Base-by-base conservation (phyloP, 1,139 yeast species). In the Kodamaea anthophila region DNA sequence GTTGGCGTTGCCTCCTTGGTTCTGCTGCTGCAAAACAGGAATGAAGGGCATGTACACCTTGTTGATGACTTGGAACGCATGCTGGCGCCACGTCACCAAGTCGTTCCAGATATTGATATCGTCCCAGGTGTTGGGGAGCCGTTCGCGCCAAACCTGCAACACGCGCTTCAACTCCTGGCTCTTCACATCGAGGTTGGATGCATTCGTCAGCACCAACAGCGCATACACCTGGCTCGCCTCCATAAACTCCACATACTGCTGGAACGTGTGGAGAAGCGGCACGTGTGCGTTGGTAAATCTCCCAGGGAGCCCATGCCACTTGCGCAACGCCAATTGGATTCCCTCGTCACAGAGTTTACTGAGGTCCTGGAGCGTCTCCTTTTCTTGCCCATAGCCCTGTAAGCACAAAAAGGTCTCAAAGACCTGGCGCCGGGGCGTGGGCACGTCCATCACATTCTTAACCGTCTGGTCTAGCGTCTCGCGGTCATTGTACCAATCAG, bases 31-130 rank as follows among this genome's bases (percentile, higher is more conserved):
- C 31, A 86, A 58, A 3, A 85, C 78, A 2, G 96, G 95, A 37
- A 88, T 83, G 46, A 93, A 70, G 18, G 98, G 98, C 70, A 88
- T 72, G 55, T 91, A 91, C 1, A 85, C 94, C 52, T 84, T 84
- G 61, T 93, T 91, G 47, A 93, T 86, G n/a, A 88, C 96, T 43
- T 85, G 88, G 69, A 93, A 93, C 0, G 96, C 96, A 56, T 91
- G 97, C 55, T 91, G 96, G 49, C 99, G 73, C 97, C 98, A 93
- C 1, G 98, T 88, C 6, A 91, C 95, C 40, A 93, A 64, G 50
- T 93, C 99, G 43, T 94, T 88, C 99, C 99, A 93, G 40, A 88
- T 74, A 52, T 86, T 88, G 44, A 93, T 88, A 51, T 93, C 98
- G 58, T 93, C 99, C 96, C 96, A 91, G 9, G 77, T 66, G 46